A percentile compares a stretch with the other conserved stretches of the same genome.
Evolutionary conservation across 2,329 filamentous ascomycete genomes (phyloP).

Genomic region (Ophiostoma ulmi): DNA sequence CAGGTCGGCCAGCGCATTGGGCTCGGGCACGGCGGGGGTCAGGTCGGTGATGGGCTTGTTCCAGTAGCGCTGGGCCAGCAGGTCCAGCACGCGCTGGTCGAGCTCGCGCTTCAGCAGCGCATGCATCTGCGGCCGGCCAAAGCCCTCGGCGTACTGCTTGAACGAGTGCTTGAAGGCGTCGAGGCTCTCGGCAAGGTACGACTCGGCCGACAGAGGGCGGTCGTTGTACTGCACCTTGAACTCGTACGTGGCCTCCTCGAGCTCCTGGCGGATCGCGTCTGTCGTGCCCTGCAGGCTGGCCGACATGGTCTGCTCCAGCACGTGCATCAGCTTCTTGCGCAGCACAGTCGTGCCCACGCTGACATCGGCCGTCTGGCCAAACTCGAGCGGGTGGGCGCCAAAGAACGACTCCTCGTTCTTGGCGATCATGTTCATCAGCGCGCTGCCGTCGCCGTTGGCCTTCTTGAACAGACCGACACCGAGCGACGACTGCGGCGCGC

Average conservation of each 20-base stretch:
- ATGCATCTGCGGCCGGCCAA: slow-evolving; percentile 83
- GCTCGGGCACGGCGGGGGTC: slow-evolving; percentile 58
- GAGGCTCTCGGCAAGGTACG: slow-evolving; percentile 89
- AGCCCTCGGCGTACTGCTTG: slow-evolving; percentile 84
- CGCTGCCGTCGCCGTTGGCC: slow-evolving; percentile 45
- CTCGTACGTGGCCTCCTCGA: slow-evolving; percentile 95
- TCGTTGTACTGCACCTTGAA: slow-evolving; percentile 99
- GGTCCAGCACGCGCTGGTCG: slow-evolving; percentile 89
- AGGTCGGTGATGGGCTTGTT: slow-evolving; percentile 90
- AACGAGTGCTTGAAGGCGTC: slow-evolving; percentile 98
- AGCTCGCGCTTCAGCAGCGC: slow-evolving; percentile 86
- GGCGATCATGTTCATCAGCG: slow-evolving; percentile 68
- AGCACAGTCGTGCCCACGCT: slow-evolving; percentile 79
- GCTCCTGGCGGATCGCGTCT: slow-evolving; percentile 87
- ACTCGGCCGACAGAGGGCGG: slow-evolving; percentile 86
- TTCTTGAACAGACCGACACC: slow-evolving; percentile 69
- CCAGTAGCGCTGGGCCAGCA: slow-evolving; percentile 93
- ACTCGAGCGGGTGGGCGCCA: slow-evolving; percentile 73
- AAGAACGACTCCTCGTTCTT: slow-evolving; percentile 90
- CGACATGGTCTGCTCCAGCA: slow-evolving; percentile 96
- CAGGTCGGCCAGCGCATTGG: slow-evolving; percentile 68
- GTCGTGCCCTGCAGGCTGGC: slow-evolving; percentile 82
- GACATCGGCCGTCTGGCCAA: slow-evolving; percentile 66
- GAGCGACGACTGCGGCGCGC: slow-evolving; percentile 56
- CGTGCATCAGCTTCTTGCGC: slow-evolving; percentile 93